Percentiles rank a stretch among this genome's conserved stretches.
These are phyloP conservation scores for Candida anutae DNA, from an alignment of 1,139 yeast species.

Conservation along the genomic window DNA sequence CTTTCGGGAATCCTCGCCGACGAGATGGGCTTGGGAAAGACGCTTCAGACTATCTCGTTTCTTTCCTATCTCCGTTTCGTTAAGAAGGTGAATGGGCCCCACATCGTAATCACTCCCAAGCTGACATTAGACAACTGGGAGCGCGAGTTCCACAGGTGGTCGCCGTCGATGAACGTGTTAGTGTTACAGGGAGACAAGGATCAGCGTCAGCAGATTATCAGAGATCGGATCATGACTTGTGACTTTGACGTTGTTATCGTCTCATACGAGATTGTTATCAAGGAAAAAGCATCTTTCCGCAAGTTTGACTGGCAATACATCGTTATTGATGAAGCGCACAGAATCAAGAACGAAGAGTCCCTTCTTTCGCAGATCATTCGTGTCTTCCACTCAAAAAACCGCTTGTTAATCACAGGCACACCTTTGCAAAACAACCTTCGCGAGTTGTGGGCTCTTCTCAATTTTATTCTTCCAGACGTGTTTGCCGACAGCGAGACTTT, in stretches of 20 bases:
- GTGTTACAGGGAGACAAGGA: constrained; percentile 72
- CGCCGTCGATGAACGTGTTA: constrained; percentile 64
- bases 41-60: constrained; percentile 86
- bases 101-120: constrained; percentile 68
- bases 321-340: constrained; percentile 74
- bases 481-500: constrained; percentile 68
- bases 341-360: constrained; percentile 74
- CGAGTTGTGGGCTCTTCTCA: constrained; percentile 74
- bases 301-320: constrained; percentile 71
- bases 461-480: constrained; percentile 69
- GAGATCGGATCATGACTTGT: constrained; percentile 44
- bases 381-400: constrained; percentile 60
- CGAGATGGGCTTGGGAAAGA: constrained; percentile 97
- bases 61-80: constrained; percentile 63
- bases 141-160: constrained; percentile 71
- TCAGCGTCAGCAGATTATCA: constrained; percentile 46
- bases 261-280: constrained; percentile 70
- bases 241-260: constrained; percentile 69
- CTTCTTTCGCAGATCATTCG: constrained; percentile 68
- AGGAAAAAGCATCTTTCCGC: constrained; percentile 57
- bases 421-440: constrained; percentile 74
- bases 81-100: constrained; percentile 60
- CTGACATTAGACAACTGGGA: constrained; percentile 78
- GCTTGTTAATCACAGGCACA: constrained; percentile 72
- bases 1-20: constrained; percentile 92